Base-by-base conservation (phyloP, 1,139 yeast species). In the Blastobotrys indianensis region DNA sequence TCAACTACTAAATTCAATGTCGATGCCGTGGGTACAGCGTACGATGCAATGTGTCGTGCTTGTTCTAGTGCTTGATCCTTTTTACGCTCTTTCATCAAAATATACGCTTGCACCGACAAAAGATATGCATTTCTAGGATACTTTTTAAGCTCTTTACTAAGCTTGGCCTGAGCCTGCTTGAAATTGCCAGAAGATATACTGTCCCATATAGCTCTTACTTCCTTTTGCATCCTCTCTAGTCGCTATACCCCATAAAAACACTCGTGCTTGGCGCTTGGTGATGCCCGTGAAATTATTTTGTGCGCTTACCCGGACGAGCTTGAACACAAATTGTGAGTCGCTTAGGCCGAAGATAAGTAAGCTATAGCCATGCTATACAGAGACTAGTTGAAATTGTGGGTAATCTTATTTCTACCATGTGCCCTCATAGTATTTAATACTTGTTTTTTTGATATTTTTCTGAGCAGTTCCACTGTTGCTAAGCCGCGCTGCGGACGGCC, bases 181-280 rank as follows among this genome's bases (percentile, higher is more conserved):
- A 64, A 80, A 4, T 78, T 72, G 2, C 83, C 82, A 30, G 70
- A 68, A 30, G 76, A 77, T 37, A 83, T 73, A 11, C 82, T 77
- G 10, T 57, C 62, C 57, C 65, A 58, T 34, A 68, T 53, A 57
- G 44, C 53, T 55, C 51, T 62, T 54, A 54, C 45, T 32, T 54
- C 58, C 30, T 44, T 49, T 4, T 43, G 46, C 52, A 50, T 48
- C n/a, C n/a, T 15, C 5, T 32, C 34, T 15, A 13, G 38, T 20
- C 5, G 36, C 12, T 7, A 9, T 20, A 20, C 25, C 7, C 25
- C 25, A 20, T n/a, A n/a, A n/a, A n/a, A n/a, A n/a, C n/a, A n/a
- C n/a, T n/a, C n/a, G n/a, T n/a, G n/a, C n/a, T n/a, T n/a, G n/a
- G n/a, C n/a, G n/a, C n/a, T 20, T 20, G 25, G 25, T 20, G 25